Evolutionary conservation across 2,329 filamentous ascomycete genomes (phyloP), one percentile per base, ranked within the genome.

Genomic region (Pseudopithomyces maydicus): DNA sequence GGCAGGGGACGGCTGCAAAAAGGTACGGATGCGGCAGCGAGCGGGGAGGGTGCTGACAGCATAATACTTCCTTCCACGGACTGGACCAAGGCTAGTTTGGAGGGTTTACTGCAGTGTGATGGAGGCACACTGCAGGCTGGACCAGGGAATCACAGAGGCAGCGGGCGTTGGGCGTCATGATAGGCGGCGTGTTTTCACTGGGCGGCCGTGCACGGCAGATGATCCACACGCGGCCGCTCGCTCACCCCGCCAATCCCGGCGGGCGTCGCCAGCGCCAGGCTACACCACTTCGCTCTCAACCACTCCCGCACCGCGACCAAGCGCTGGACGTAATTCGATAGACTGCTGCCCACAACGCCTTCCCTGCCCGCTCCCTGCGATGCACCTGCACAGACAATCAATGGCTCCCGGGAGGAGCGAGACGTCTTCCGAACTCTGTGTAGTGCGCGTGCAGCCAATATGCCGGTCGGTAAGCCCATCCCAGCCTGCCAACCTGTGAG

Each of bases 271-370:
- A 53, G 57, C 62, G 64, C 63, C 64, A 57, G 63, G 67, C 63
- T 55, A 64, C 66, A 71, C 73, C 61, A 54, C 57, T 58, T 58
- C 48, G 59, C 52, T 57, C 62, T 65, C 68, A 58, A 71, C 72
- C 72, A 75, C 70, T 75, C 68, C 43, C 57, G 51, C 62, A 56
- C 55, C 66, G 59, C 65, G 63, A 41, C 69, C 65, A 73, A 74
- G 72, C 72, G 72, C 72, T 74, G 66, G 66, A 50, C 58, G 51
- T 63, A 64, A 58, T 68, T 73, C 72, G 61, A 75, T 74, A 74
- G 69, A 73, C 67, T 67, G 63, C 65, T 66, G 58, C 64, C 67
- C 67, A 68, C 72, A 61, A 49, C 56, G 50, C 59, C 54, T 57
- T 60, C 66, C 48, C 64, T 57, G 65, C 61, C 60, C 61, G 45